Percentiles rank a stretch among this genome's conserved stretches.
These are phyloP conservation scores for Clitoria ternatea DNA, from an alignment of 306 rosid species.

Conservation along the genomic window DNA sequence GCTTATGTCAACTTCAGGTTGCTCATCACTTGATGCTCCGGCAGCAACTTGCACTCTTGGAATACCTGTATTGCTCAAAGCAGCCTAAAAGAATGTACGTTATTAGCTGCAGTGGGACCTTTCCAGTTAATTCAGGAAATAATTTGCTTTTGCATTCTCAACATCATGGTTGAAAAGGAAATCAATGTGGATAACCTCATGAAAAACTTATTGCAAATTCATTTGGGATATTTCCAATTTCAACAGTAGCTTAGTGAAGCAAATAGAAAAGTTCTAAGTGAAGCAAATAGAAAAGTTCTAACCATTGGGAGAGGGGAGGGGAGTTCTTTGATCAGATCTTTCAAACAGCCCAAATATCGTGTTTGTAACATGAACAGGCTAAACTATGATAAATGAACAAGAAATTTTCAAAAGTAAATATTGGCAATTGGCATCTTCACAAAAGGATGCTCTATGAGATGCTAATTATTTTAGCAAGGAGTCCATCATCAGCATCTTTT, in stretches of 20 bases:
- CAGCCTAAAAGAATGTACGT: constrained; percentile 56
- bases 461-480: neutral
- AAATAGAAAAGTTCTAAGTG: neutral
- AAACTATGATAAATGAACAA: constrained; percentile 11
- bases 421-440: neutral
- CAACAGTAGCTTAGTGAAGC: neutral
- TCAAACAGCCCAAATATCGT: neutral
- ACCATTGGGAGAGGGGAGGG: neutral
- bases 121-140: neutral
- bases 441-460: neutral
- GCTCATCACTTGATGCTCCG: constrained; percentile 49
- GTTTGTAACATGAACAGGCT: neutral
- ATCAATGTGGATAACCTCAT: neutral
- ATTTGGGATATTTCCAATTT: neutral
- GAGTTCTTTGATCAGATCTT: neutral
- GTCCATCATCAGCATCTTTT: neutral
- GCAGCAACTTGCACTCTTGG: constrained; percentile 71
- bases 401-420: neutral
- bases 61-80: constrained; percentile 81
- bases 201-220: constrained; percentile 3
- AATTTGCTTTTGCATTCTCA: neutral
- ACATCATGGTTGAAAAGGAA: neutral
- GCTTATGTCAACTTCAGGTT: constrained; percentile 73
- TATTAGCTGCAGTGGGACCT: neutral
- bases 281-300: neutral